These are phyloP conservation scores for Pythium periplocum DNA, from an alignment of 352 stramenopile species.

Conservation along the genomic window DNA sequence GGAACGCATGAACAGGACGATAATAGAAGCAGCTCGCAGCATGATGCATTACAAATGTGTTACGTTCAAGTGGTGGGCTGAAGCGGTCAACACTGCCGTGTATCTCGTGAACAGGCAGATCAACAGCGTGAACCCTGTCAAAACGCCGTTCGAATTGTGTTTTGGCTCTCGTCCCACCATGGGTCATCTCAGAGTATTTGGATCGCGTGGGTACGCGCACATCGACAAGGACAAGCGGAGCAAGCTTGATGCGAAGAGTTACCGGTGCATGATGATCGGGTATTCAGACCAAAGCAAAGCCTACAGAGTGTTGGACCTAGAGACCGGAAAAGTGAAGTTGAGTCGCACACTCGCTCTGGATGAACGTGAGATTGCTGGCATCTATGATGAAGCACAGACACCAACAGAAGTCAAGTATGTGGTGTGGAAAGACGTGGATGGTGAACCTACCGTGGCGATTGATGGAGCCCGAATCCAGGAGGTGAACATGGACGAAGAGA, in stretches of 20 bases:
- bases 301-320: constrained; percentile 3
- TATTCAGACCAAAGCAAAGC: constrained; percentile 3
- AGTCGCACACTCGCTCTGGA: neutral
- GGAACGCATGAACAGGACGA: constrained; percentile 1
- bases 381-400: constrained; percentile 2
- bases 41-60: constrained; percentile 5
- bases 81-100: constrained; percentile 13
- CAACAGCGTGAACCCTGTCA: neutral
- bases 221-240: constrained; percentile 5
- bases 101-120: constrained; percentile 12
- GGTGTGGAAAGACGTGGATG: neutral
- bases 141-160: constrained; percentile 2
- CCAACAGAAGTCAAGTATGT: neutral
- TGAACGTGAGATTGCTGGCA: constrained; percentile 3
- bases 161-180: neutral
- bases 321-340: neutral
- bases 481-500: neutral
- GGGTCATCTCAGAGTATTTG: constrained; percentile 10
- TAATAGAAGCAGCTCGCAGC: neutral
- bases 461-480: neutral
- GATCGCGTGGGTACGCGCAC: constrained; percentile 7
- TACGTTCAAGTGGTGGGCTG: constrained; percentile 8
- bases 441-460: neutral
- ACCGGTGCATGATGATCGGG: constrained; percentile 5
- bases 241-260: constrained; percentile 10